Conservation (phyloP, 2,329 filamentous ascomycete genomes). For the Sordariomycetes sp. region DNA sequence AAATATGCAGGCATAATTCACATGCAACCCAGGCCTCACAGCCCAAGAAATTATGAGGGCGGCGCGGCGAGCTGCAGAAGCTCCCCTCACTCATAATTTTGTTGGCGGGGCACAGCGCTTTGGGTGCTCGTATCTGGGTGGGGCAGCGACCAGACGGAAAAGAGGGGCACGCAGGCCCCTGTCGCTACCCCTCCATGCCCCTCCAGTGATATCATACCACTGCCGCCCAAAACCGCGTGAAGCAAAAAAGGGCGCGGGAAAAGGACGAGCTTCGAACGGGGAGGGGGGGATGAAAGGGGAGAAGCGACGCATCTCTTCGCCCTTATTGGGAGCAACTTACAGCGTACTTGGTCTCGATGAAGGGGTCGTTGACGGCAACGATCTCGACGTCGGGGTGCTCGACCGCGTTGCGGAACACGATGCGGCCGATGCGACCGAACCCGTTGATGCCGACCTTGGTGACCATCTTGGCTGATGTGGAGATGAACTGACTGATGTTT, state of each 20-base stretch:
- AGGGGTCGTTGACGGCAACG: slow-evolving; percentile 97
- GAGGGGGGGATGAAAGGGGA: not conserved
- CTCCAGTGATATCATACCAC: slow-evolving; percentile 1
- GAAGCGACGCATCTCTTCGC: not conserved
- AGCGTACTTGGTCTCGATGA: slow-evolving; percentile 97
- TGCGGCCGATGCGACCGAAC: slow-evolving; percentile 98
- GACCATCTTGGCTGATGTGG: slow-evolving; percentile 23
- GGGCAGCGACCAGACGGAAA: not conserved
- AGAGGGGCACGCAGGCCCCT: not conserved
- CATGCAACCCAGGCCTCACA: not conserved
- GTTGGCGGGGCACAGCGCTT: not conserved
- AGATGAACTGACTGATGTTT: slow-evolving; percentile 4
- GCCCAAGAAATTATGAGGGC: not conserved
- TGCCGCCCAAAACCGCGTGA: not conserved
- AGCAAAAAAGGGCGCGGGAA: not conserved
- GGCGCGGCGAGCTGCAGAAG: not conserved
- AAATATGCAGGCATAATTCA: too few relatives aligned
- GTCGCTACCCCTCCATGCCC: not conserved
- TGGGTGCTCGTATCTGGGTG: not conserved
- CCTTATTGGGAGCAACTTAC: slow-evolving; percentile 46
- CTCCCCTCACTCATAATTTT: slow-evolving; percentile 2
- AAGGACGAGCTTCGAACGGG: not conserved
- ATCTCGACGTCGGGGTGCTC: slow-evolving; percentile 85
- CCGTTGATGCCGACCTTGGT: slow-evolving; percentile 96
- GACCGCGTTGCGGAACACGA: slow-evolving; percentile 96